Evolutionary conservation across 1,284 basidiomycete species (phyloP), one percentile per base, ranked within the genome.

Genomic region (Ustilago shanxiensis): DNA sequence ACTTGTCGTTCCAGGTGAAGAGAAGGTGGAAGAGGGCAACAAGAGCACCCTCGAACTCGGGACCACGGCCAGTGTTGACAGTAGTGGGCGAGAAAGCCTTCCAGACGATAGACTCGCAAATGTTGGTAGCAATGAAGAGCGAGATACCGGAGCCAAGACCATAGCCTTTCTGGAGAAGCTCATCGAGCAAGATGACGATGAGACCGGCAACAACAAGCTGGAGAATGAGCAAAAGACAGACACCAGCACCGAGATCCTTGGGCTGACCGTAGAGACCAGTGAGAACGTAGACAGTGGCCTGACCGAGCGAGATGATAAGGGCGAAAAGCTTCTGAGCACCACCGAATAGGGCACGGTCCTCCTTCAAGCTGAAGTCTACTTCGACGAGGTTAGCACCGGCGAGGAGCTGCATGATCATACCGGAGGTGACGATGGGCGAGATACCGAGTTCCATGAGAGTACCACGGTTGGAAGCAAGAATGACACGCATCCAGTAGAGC

Each of bases 401-500:
- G 74, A 99, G 90, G 56, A 99, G 91, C 88, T 99, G 96, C 94
- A 99, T 98, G 88, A 98, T 98, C 96, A 98, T 99, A 83, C 96
- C 96, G 49, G 83, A 85, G 14, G 96, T 99, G 85, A 99, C 92
- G 86, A 98, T 97, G 65, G 97, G 96, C 52, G 92, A 95, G 84
- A 98, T 98, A 82, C 97, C 96, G 70, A 99, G 91, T 88, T 99
- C 96, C 96, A 98, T 99, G 72, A 99, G 92, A 1, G 96, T 99
- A 80, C 96, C 96, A 77, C 97, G 91, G 89, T 98, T 99, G 11
- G 95, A 97, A 37, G 97, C 96, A 70, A 98, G 91, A 88, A 99
- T 98, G 88, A 95, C 95, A 88, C 96, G 93, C 92, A 98, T 95
- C 96, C 96, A 99, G 89, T 96, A 98, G 56, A 99, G 91, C 14